Percentiles rank a stretch among this genome's conserved stretches.
These are phyloP conservation scores for Eucalyptus tenuipes DNA, from an alignment of 345 rosid genomes.

Conservation along the genomic window DNA sequence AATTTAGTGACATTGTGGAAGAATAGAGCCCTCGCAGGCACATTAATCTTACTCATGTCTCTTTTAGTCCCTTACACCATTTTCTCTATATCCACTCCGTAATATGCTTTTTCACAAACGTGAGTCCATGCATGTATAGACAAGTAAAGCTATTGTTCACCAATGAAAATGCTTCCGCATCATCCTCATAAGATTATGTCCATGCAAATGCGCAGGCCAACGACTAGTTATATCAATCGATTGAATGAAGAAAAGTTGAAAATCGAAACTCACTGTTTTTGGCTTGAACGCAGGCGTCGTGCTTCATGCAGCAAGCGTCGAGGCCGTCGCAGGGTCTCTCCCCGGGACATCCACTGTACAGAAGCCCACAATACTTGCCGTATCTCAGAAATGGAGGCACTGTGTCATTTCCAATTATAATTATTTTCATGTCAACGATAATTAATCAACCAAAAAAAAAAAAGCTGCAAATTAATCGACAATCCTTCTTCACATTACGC, in stretches of 20 bases:
- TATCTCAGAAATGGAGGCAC: slow-evolving; percentile 90
- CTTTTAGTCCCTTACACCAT: background rate
- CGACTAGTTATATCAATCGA: background rate
- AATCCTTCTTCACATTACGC: background rate
- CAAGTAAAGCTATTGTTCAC: background rate
- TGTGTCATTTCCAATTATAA: background rate
- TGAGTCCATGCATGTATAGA: background rate
- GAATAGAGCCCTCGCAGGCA: too few species aligned
- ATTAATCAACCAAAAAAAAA: background rate
- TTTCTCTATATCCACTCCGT: background rate
- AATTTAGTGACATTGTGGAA: too few species aligned
- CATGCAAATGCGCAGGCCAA: background rate
- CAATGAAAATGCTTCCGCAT: background rate
- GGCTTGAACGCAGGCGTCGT: slow-evolving; percentile 73
- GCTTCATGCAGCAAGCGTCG: slow-evolving; percentile 94
- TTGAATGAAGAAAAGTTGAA: background rate
- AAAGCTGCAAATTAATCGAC: background rate
- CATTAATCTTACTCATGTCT: background rate
- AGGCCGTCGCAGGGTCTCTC: slow-evolving; percentile 92
- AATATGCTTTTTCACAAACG: background rate
- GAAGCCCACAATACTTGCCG: slow-evolving; percentile 83
- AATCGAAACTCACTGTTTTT: slow-evolving; percentile 40
- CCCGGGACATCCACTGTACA: slow-evolving; percentile 90
- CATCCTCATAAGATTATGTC: background rate
- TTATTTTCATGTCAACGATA: accelerated